A percentile compares a stretch with the other conserved stretches of the same genome.
Conservation (phyloP, 2,329 filamentous ascomycete genomes). For the Penicillium sp. region DNA sequence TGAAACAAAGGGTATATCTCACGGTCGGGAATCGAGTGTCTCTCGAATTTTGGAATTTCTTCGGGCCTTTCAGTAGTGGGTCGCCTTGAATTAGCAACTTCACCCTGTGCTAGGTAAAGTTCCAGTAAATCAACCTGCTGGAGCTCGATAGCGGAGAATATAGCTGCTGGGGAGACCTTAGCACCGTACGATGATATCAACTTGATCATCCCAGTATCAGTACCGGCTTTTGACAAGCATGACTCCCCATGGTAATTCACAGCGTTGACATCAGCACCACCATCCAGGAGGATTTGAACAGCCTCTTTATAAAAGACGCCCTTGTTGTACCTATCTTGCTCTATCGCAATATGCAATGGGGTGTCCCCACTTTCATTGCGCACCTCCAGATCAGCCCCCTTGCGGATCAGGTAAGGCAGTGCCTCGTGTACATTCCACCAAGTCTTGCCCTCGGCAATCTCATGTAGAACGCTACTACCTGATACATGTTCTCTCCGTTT, state of each 20-base stretch:
- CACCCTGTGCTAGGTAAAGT: background rate
- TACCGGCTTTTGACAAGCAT: slow-evolving; percentile 6
- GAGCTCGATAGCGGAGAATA: slow-evolving; percentile 3
- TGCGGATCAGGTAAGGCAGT: slow-evolving; percentile 13
- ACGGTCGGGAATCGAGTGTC: background rate
- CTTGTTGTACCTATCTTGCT: background rate
- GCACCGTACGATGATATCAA: slow-evolving; percentile 9
- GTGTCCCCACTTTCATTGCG: slow-evolving; percentile 6
- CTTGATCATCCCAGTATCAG: slow-evolving; percentile 4
- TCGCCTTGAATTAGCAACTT: background rate
- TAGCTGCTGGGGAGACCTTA: background rate
- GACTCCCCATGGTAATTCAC: background rate
- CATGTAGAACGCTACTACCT: background rate
- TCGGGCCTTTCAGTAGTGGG: background rate
- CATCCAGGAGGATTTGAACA: background rate
- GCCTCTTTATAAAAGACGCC: slow-evolving; percentile 5
- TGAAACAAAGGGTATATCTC: background rate
- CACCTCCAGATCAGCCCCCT: slow-evolving; percentile 11
- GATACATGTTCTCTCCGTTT: background rate
- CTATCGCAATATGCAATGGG: slow-evolving; percentile 1
- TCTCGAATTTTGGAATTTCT: background rate
- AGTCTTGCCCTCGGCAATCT: background rate
- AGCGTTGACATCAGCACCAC: slow-evolving; percentile 9
- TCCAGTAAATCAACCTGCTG: slow-evolving; percentile 2
- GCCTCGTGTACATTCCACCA: slow-evolving; percentile 17